Evolutionary conservation across 1,139 yeast species (phyloP).

Genomic region (Geotrichum citri-aurantii): DNA sequence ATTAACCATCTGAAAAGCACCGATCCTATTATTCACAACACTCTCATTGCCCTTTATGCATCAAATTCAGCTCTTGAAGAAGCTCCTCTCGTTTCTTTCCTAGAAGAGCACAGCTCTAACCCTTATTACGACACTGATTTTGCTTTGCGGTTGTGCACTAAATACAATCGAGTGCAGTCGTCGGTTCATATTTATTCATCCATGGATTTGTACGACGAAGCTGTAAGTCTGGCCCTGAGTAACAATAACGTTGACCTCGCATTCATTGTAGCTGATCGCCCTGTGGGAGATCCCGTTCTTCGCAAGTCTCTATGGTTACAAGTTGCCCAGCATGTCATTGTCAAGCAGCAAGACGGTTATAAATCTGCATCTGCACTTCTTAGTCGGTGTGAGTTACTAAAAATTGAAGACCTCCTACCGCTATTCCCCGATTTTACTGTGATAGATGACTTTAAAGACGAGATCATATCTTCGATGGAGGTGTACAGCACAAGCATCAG

Average conservation of each 20-base stretch:
- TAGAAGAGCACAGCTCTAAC: slow-evolving; percentile 36
- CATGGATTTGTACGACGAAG: slow-evolving; percentile 70
- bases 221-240: slow-evolving; percentile 65
- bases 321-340: slow-evolving; percentile 57
- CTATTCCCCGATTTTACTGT: slow-evolving; percentile 77
- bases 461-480: slow-evolving; percentile 72
- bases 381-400: slow-evolving; percentile 51
- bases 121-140: slow-evolving; percentile 61
- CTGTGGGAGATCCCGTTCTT: slow-evolving; percentile 42
- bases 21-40: slow-evolving; percentile 58
- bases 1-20: slow-evolving; percentile 48
- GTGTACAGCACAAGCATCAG: slow-evolving; percentile 60
- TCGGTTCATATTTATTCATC: slow-evolving; percentile 68
- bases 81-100: slow-evolving; percentile 44
- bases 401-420: slow-evolving; percentile 78
- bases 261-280: slow-evolving; percentile 49
- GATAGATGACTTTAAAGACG: slow-evolving; percentile 78
- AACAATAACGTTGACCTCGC: slow-evolving; percentile 60
- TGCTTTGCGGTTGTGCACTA: slow-evolving; percentile 66
- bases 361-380: slow-evolving; percentile 40
- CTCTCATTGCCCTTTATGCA: slow-evolving; percentile 66
- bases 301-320: slow-evolving; percentile 72
- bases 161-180: slow-evolving; percentile 51
- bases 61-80: slow-evolving; percentile 46
- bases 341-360: slow-evolving; percentile 21